Evolutionary conservation across 2,329 filamentous ascomycete genomes (phyloP).

Genomic region (Cryphonectria carpinicola): DNA sequence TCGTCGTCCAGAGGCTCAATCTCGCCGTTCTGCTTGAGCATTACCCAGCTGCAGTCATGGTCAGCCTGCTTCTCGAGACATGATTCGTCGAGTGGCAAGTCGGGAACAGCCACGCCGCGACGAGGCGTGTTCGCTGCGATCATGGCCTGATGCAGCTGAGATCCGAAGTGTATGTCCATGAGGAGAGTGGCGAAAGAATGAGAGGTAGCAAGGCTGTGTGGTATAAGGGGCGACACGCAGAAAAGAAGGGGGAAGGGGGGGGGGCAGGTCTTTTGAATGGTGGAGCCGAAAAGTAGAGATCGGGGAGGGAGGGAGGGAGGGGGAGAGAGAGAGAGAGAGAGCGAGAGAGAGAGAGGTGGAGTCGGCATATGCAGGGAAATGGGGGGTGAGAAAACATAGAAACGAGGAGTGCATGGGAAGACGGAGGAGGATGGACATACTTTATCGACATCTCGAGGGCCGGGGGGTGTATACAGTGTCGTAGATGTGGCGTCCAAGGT

Average conservation of each 20-base stretch:
- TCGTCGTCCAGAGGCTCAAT: constrained; percentile 88
- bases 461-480: constrained; percentile 26
- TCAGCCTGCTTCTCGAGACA: constrained; percentile 52
- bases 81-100: constrained; percentile 36
- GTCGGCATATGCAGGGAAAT: constrained; percentile 16
- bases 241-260: too few relatives aligned
- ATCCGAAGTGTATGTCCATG: constrained; percentile 25
- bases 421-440: constrained; percentile 44
- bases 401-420: constrained; percentile 12
- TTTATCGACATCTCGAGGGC: constrained; percentile 57
- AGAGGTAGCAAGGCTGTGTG: constrained; percentile 5
- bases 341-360: neutral
- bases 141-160: constrained; percentile 33
- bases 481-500: constrained; percentile 1
- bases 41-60: constrained; percentile 76
- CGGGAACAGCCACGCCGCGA: constrained; percentile 29
- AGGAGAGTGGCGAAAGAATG: constrained; percentile 22
- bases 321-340: neutral
- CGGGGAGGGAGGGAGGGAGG: constrained; percentile 1
- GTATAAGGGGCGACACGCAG: neutral
- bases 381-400: constrained; percentile 16
- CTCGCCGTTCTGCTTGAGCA: constrained; percentile 74
- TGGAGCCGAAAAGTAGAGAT: constrained; percentile 17
- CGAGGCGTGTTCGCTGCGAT: constrained; percentile 51
- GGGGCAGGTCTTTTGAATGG: neutral